Evolutionary conservation across 2,329 filamentous ascomycete genomes (phyloP).

Genomic region (Zymoseptoria pseudotritici): DNA sequence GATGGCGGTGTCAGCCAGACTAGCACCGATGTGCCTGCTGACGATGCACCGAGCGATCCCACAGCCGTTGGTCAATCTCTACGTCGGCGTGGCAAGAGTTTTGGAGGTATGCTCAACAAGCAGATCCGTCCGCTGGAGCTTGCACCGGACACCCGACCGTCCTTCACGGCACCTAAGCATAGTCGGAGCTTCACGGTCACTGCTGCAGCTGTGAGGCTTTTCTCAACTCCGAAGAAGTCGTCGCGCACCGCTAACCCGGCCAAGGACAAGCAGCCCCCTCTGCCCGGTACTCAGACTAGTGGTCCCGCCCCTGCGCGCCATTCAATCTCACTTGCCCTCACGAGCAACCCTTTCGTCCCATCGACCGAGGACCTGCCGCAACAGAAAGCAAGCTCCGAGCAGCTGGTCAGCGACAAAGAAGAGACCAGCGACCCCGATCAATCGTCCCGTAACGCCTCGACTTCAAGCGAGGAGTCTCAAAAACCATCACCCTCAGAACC

Average conservation of each 20-base stretch:
- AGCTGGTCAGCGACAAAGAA: not conserved
- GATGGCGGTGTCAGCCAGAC: not conserved
- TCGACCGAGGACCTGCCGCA: not conserved
- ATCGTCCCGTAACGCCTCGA: not conserved
- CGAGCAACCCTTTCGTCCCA: conserved; percentile 4
- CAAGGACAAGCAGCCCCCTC: not conserved
- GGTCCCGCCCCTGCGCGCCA: not conserved
- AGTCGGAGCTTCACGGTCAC: not conserved
- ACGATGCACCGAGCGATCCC: not conserved
- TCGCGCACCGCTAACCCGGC: not conserved
- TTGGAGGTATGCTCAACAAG: conserved; percentile 1
- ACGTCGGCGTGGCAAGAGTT: conserved; percentile 11
- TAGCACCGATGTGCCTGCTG: not conserved
- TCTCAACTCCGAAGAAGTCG: not conserved
- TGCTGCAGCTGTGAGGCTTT: not conserved
- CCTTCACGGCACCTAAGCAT: not conserved
- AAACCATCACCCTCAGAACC: not conserved
- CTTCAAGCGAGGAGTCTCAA: not conserved
- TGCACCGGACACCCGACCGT: not conserved
- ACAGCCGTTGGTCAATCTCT: not conserved
- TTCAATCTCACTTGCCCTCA: conserved; percentile 5
- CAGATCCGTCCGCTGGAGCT: not conserved
- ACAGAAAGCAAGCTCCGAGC: not conserved
- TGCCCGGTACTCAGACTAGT: not conserved
- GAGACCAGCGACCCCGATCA: not conserved